Evolutionary conservation across 2,329 filamentous ascomycete genomes (phyloP), one percentile per base, ranked within the genome.

Genomic region (Alternaria metachromatica): DNA sequence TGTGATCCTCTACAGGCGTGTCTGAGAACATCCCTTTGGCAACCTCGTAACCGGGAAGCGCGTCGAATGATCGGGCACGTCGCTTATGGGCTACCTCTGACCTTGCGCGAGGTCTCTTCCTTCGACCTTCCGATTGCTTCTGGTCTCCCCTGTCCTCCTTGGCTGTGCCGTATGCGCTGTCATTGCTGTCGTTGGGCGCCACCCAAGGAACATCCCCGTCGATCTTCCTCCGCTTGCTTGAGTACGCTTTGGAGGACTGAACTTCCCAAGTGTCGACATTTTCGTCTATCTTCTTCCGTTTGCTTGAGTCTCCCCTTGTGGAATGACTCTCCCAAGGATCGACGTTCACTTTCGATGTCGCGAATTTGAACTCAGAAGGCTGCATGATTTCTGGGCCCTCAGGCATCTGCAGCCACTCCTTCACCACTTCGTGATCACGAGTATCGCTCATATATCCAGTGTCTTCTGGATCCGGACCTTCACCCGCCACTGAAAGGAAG

Each of bases 311-410:
- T 6, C 37, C 37, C 37, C 37, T 41, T 18, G 37, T 41, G 3
- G 37, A 41, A 41, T 41, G 37, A 1, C 37, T 41, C 37, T 41
- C 37, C 37, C 37, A 41, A 41, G 37, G 37, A 18, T 41, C 37
- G 37, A 41, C 37, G 9, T 0, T 41, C 37, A 41, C 37, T 0
- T 41, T 41, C 37, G 37, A 41, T 6, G 37, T 41, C 37, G 37
- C 37, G 37, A 41, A 41, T 0, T 41, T 41, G 37, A 41, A 41
- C 37, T 41, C 37, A 18, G 37, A 41, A 41, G 37, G 37, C 37
- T 41, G 37, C 37, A 41, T 41, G 0, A 0, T 6, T 6, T 18
- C 37, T 41, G 37, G 8, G 37, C 37, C 0, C 0, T 41, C 0
- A 2, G 37, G n/a, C 37, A 41, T 41, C 37, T 41, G 37, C 37